These are phyloP conservation scores for Pythium vanterpoolii DNA, from an alignment of 352 stramenopile genomes.

Conservation along the genomic window DNA sequence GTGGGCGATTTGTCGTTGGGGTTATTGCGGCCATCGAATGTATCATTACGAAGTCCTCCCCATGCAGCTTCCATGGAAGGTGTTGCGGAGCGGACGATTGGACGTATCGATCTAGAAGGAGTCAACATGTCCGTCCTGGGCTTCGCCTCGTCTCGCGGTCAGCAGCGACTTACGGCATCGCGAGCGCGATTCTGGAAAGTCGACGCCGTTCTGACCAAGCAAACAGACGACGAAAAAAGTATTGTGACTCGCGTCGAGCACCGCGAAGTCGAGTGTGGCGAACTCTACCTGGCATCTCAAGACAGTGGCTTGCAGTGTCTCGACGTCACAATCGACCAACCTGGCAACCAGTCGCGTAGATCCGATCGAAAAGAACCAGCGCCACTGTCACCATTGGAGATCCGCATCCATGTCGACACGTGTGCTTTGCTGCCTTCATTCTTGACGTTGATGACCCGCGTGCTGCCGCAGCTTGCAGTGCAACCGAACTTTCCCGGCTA, in stretches of 20 bases:
- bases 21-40: constrained; percentile 23
- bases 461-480: constrained; percentile 46
- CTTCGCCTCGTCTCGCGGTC: constrained; percentile 49
- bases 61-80: constrained; percentile 14
- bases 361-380: neutral
- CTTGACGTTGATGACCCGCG: constrained; percentile 40
- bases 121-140: constrained; percentile 35
- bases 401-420: constrained; percentile 58
- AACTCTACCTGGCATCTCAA: constrained; percentile 28
- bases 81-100: constrained; percentile 32
- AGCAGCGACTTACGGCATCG: constrained; percentile 41
- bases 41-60: neutral
- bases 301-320: constrained; percentile 21
- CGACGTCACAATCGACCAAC: constrained; percentile 47
- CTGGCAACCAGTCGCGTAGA: neutral
- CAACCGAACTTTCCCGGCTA: constrained; percentile 37
- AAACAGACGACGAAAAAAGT: neutral
- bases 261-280: constrained; percentile 30
- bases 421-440: constrained; percentile 53
- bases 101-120: constrained; percentile 36
- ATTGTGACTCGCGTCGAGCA: neutral
- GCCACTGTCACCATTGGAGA: constrained; percentile 28
- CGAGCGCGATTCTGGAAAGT: constrained; percentile 48
- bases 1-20: constrained; percentile 45
- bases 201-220: constrained; percentile 23